phyloP scores from a whole-genome alignment of 2,329 filamentous ascomycete species.

The Ophiostoma pallidulum region DNA sequence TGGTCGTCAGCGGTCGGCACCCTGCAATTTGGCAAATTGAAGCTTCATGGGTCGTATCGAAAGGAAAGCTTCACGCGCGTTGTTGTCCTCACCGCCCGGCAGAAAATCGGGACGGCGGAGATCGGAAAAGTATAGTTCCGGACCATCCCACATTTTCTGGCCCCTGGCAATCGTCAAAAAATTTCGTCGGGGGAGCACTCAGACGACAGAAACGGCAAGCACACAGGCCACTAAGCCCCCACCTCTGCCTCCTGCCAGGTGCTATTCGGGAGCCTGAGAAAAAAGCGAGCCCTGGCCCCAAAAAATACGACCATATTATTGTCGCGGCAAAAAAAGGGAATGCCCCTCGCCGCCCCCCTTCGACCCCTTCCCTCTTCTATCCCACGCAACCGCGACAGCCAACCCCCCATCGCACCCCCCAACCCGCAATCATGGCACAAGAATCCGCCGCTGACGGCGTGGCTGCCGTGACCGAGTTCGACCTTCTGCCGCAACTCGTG shows the following conservation, averaged over 20 bases:
- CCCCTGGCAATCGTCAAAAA: too few species aligned
- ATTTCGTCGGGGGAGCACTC: conserved; percentile 8
- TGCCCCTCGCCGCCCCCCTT: too few species aligned
- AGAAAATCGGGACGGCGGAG: conserved; percentile 11
- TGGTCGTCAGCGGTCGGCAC: too few species aligned
- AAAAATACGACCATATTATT: too few species aligned
- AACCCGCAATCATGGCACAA: conserved; percentile 12
- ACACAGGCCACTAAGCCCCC: neutral
- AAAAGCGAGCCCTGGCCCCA: too few species aligned
- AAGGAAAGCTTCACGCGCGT: neutral
- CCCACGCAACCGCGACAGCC: too few species aligned
- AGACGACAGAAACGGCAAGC: neutral
- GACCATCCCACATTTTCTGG: conserved; percentile 14
- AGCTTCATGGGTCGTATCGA: neutral
- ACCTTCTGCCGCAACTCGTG: conserved; percentile 75
- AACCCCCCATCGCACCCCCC: neutral
- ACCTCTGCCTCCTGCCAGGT: neutral
- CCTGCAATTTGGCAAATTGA: too few species aligned
- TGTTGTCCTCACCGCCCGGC: conserved; percentile 16
- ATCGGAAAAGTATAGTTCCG: conserved; percentile 11
- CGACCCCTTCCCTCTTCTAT: too few species aligned
- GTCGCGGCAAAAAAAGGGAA: neutral
- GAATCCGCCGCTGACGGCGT: neutral
- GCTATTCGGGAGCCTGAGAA: too few species aligned
- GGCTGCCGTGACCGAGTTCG: conserved; percentile 23